Base-by-base conservation (phyloP, 768 basidiomycete genomes). In the Tylopilus cervinicoccineus region DNA sequence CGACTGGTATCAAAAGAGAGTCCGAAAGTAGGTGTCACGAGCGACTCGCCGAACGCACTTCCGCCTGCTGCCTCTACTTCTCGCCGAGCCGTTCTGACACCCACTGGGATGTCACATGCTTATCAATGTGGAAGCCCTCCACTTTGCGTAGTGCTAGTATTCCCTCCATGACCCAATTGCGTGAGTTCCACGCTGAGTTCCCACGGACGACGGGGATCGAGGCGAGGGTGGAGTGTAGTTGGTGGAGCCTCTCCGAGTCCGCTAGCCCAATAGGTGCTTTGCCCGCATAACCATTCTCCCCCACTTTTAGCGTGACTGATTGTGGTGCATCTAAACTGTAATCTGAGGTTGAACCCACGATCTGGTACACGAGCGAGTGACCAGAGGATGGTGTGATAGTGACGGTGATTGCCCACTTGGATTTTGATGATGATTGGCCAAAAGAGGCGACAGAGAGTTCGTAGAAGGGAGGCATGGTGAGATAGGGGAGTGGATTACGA, bases 141-240 rank as follows among this genome's bases (percentile, higher is more conserved):
- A 53, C 31, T 44, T 52, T 65, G 32, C 61, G 58, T 36, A 67
- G 46, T 24, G 61, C 65, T 2, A 37, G 38, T 52, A 69, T 45
- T 31, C 63, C 67, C 28, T 67, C 67, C 57, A 65, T 63, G 49
- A 63, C 65, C 65, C 65, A 67, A 14, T 53, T 57, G 41, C 50
- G 65, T 26, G 61, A 57, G 38, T 49, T 54, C 67, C 65, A 67
- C 19, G 55, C 53, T 5, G 63, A 37, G 41, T 67, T 58, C 37
- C 63, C 65, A 32, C 41, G 61, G 17, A 59, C 43, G 51, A 67
- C 28, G 8, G 54, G 63, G 45, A 58, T 58, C 14, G 54, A 47
- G 14, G 63, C 55, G 43, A 67, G 65, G 5, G 67, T 55, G 43
- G 53, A 32, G 10, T 68, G 66, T 16, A 67, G 42, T 24, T 52